Conservation (phyloP, 805 yeast species). For the Barnettozyma siamensis region DNA sequence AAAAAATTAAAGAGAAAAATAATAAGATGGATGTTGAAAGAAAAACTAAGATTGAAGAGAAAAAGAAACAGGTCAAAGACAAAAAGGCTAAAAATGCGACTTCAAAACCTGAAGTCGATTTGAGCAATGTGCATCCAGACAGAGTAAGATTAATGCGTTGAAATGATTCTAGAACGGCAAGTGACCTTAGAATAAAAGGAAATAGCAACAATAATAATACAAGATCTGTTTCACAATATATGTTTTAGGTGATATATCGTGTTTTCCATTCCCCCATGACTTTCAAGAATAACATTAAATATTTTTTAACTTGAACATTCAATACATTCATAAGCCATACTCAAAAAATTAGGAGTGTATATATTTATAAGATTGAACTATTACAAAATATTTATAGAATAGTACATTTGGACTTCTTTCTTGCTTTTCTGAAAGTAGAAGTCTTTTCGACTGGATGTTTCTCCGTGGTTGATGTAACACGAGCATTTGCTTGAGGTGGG, state of each 20-base stretch:
- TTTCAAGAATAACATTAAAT: no score
- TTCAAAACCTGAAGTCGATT: conserved; percentile 10
- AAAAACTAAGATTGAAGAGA: conserved; percentile 45
- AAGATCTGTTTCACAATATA: no score
- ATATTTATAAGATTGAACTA: no score
- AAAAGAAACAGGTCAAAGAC: conserved; percentile 34
- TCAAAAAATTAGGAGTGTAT: no score
- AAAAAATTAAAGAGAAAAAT: conserved; percentile 76
- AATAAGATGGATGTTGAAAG: conserved; percentile 69
- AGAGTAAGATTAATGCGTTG: conserved; percentile 45
- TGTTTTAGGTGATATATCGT: no score
- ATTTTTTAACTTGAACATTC: no score
- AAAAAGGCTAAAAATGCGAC: conserved; percentile 26
- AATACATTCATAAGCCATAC: no score
- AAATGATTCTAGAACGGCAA: background rate
- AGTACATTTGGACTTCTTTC: conserved; percentile 44
- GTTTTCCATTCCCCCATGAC: no score
- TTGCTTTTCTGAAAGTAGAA: conserved; percentile 24
- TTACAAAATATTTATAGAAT: conserved; percentile 38
- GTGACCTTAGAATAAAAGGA: no score
- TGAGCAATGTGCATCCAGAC: conserved; percentile 51
- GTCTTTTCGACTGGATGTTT: background rate
- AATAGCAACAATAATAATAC: no score
- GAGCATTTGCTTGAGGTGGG: background rate
- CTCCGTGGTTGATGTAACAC: background rate